These are phyloP conservation scores for Ustilago loliicola DNA, from an alignment of 1,284 basidiomycete species.

Conservation along the genomic window DNA sequence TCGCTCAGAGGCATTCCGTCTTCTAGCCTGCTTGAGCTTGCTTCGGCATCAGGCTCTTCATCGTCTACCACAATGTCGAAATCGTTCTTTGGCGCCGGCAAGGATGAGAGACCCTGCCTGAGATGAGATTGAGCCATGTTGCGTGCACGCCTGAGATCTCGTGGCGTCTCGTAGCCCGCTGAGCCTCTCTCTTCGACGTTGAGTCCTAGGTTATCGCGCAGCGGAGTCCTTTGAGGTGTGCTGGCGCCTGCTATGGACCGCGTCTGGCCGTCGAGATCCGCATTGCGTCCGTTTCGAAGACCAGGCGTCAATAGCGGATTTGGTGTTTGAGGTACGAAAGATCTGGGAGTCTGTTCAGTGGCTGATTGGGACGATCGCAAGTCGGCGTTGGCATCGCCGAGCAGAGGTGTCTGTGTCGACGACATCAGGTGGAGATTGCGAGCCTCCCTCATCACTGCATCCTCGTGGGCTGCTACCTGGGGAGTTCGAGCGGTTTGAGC, in stretches of 20 bases:
- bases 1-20: constrained; percentile 28
- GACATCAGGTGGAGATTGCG: constrained; percentile 94
- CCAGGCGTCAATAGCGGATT: constrained; percentile 87
- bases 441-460: constrained; percentile 85
- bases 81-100: constrained; percentile 96
- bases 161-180: constrained; percentile 52
- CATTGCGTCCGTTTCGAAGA: constrained; percentile 21
- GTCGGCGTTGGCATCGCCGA: constrained; percentile 94
- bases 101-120: constrained; percentile 82
- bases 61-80: constrained; percentile 91
- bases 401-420: constrained; percentile 89
- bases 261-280: constrained; percentile 1
- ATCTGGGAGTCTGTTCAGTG: constrained; percentile 8
- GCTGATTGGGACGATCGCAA: constrained; percentile 13
- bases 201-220: constrained; percentile 90
- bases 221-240: constrained; percentile 88
- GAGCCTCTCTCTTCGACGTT: constrained; percentile 73
- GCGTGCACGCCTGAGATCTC: constrained; percentile 45
- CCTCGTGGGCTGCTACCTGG: constrained; percentile 83
- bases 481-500: constrained; percentile 93
- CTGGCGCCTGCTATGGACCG: constrained; percentile 17
- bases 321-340: constrained; percentile 82
- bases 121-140: constrained; percentile 73
- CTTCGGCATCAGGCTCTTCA: constrained; percentile 25
- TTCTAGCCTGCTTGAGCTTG: constrained; percentile 12